Conservation (phyloP, 2,329 filamentous ascomycete species). For the Fusarium kyushuense region DNA sequence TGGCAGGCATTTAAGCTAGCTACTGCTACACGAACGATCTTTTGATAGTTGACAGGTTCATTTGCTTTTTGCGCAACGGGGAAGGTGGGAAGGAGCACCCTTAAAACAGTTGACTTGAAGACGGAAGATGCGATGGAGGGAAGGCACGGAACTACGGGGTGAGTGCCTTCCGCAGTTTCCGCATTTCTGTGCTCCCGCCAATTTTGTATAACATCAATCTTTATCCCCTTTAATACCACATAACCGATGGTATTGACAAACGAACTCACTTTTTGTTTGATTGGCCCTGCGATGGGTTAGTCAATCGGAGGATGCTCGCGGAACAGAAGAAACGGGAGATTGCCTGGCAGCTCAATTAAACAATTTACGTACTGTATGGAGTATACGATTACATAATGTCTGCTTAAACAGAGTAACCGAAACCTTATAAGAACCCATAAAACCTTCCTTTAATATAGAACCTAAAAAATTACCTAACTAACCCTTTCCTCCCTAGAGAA, state of each 20-base stretch:
- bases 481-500: no score
- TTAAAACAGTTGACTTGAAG: slow-evolving; percentile 3
- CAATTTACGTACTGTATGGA: not conserved
- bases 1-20: not conserved
- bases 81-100: slow-evolving; percentile 23
- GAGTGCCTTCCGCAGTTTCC: slow-evolving; percentile 25
- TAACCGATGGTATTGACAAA: not conserved
- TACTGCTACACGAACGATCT: slow-evolving; percentile 10
- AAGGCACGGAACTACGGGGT: slow-evolving; percentile 30
- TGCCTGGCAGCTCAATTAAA: slow-evolving; percentile 1
- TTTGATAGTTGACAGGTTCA: slow-evolving; percentile 10
- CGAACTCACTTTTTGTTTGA: not conserved
- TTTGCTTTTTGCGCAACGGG: slow-evolving; percentile 23
- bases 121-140: not conserved
- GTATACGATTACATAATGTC: no score
- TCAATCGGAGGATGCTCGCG: not conserved
- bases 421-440: no score
- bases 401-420: no score
- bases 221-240: not conserved
- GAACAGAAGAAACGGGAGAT: slow-evolving; percentile 12
- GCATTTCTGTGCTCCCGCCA: slow-evolving; percentile 28
- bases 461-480: no score
- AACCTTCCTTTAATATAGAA: no score
- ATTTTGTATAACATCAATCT: not conserved
- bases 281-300: not conserved